Conservation (phyloP, 495 filamentous ascomycete species). For the Penicillium waksmanii region DNA sequence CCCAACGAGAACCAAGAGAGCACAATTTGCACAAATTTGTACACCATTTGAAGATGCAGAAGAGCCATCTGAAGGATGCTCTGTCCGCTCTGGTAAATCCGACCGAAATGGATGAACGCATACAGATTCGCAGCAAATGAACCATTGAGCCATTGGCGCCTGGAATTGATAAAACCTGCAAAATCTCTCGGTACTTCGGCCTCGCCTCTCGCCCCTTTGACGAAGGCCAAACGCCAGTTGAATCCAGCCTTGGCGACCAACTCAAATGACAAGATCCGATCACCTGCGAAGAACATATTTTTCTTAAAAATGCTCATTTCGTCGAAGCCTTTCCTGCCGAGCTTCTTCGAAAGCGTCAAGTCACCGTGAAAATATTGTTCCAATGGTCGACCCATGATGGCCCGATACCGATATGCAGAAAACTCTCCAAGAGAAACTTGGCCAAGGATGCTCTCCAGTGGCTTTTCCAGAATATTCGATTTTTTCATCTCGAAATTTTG, state of each 20-base stretch:
- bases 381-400: conserved; percentile 93
- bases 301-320: conserved; percentile 99
- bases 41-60: conserved; percentile 86
- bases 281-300: conserved; percentile 99
- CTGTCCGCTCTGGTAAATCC: conserved; percentile 91
- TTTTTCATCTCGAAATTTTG: conserved; percentile 99
- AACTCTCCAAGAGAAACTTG: conserved; percentile 98
- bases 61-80: conserved; percentile 91
- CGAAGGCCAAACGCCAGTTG: conserved; percentile 97
- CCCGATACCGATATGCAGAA: conserved; percentile 95
- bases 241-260: conserved; percentile 96
- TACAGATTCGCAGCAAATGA: conserved; percentile 92
- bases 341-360: conserved; percentile 87
- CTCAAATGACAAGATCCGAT: conserved; percentile 99
- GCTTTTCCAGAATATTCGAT: conserved; percentile 96
- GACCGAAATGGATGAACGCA: conserved; percentile 89
- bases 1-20: conserved; percentile 88
- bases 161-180: conserved; percentile 86
- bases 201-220: conserved; percentile 96
- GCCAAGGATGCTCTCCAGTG: conserved; percentile 91
- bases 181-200: conserved; percentile 93
- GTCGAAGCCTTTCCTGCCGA: conserved; percentile 97
- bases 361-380: conserved; percentile 99
- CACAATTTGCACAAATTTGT: conserved; percentile 82
- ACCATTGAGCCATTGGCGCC: conserved; percentile 90